These are phyloP conservation scores for Akebia trifoliata DNA, from an alignment of 164 flowering plant genomes.

Conservation along the genomic window DNA sequence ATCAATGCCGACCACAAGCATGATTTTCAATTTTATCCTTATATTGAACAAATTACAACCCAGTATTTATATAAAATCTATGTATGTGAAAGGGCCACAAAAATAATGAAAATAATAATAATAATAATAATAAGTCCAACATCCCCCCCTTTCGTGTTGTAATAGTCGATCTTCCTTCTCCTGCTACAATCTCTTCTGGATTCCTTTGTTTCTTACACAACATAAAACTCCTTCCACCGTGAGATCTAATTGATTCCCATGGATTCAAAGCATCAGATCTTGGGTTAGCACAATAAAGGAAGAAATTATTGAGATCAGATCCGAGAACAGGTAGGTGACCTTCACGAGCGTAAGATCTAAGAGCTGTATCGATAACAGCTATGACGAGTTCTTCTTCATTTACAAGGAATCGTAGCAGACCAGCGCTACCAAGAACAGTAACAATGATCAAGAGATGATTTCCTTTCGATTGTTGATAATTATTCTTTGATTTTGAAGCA, in stretches of 20 bases:
- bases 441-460: constrained; percentile 44
- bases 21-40: too few relatives aligned
- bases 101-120: too few relatives aligned
- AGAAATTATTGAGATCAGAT: constrained; percentile 37
- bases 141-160: constrained; percentile 19
- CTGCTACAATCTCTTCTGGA: constrained; percentile 6
- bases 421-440: constrained; percentile 57
- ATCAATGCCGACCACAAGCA: too few relatives aligned
- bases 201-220: constrained; percentile 41
- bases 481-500: constrained; percentile 34
- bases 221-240: constrained; percentile 45
- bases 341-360: constrained; percentile 55
- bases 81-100: too few relatives aligned
- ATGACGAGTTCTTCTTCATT: constrained; percentile 43
- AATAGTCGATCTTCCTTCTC: constrained; percentile 6
- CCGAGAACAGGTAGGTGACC: constrained; percentile 66
- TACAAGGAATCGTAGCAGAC: constrained; percentile 51
- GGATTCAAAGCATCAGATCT: constrained; percentile 49
- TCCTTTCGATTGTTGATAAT: constrained; percentile 14
- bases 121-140: too few relatives aligned
- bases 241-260: constrained; percentile 46
- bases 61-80: too few relatives aligned
- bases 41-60: too few relatives aligned
- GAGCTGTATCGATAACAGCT: constrained; percentile 40
- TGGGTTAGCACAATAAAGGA: constrained; percentile 39